Base-by-base conservation (phyloP, 1,284 basidiomycete genomes). In the Boletus sp. region DNA sequence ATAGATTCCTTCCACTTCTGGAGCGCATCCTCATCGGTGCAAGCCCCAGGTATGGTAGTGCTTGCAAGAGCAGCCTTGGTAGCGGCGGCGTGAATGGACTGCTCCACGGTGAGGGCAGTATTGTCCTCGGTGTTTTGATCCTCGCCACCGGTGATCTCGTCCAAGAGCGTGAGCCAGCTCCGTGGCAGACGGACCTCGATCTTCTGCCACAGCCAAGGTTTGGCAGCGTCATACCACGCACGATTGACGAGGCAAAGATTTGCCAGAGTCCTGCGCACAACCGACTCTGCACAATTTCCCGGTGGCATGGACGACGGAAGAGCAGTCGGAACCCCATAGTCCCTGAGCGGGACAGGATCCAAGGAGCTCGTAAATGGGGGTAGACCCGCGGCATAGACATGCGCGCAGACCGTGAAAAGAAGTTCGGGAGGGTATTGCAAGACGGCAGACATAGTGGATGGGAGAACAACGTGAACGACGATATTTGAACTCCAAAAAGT, bases 171-270 rank as follows among this genome's bases (percentile, higher is more conserved):
- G n/a, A 91, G 77, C 86, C 88, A 91, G 57, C 77, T 82, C 16
- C 81, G 76, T 6, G 88, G 88, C 10, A 90, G 75, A 10, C 87
- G 79, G 36, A 91, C 82, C 65, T 91, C 87, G 55, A 91, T 69
- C 68, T 81, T 82, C 49, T 76, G 78, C 87, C 88, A 91, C 3
- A 91, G 69, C 82, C 82, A 90, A 0, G 87, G 88, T 56, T 83
- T 85, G 10, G 88, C 85, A 1, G 85, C 88, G 41, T 80, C 77
- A 58, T 80, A 78, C 84, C 86, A 91, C 3, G 79, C 74, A 56
- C 73, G 82, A 59, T 81, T 88, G 34, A 88, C 84, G 48, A 85
- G 75, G 58, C 82, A 87, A 39, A 89, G 80, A 54, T 65, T 82
- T 10, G 77, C 72, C 29, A 91, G 72, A 0, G 88, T 83, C 48